Evolutionary conservation across 176 grass and related monocot species (phyloP), one percentile per base, ranked within the genome.

Genomic region (Luzula sylvatica): DNA sequence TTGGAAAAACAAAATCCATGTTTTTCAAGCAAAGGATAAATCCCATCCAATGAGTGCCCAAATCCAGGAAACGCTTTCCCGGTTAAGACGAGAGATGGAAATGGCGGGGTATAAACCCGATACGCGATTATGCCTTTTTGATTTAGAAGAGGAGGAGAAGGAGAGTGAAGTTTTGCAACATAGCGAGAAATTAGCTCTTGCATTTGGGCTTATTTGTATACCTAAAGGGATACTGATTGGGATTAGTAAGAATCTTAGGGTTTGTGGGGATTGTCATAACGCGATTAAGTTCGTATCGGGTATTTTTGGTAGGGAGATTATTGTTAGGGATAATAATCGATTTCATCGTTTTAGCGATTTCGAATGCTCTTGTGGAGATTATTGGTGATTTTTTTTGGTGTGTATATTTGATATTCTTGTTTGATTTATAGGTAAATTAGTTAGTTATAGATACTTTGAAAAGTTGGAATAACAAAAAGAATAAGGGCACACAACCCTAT

Each of bases 71-170:
- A 79, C 79, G 70, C 44, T 94, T 20, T 61, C 16, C 24, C 78
- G 76, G 56, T 75, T 94, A 22, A 57, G 56, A 55, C 72, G 17
- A 15, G 58, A 94, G 59, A 80, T 94, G 87, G 71, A 74, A 57
- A 78, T 68, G 15, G 72, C 82, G 48, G 87, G 82, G 25, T 87
- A 87, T 49, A 76, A 48, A 53, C 75, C 87, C 26, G 82, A 87
- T 40, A 83, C 78, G 12, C 78, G 65, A 26, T 87, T 76, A 70
- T 43, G 74, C 15, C 56, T 94, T 19, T 87, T 76, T 53, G 87
- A 83, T 87, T 35, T 94, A 27, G 87, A 94, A 65, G 87, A 83
- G 65, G 82, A 94, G 75, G 87, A 94, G 21, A 94, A 94, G 66
- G 87, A 83, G 57, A 87, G 67, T 35, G 82, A 94, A 58, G 78